phyloP scores from a whole-genome alignment of 2,329 filamentous ascomycete species.

The Clonostachys rosea region DNA sequence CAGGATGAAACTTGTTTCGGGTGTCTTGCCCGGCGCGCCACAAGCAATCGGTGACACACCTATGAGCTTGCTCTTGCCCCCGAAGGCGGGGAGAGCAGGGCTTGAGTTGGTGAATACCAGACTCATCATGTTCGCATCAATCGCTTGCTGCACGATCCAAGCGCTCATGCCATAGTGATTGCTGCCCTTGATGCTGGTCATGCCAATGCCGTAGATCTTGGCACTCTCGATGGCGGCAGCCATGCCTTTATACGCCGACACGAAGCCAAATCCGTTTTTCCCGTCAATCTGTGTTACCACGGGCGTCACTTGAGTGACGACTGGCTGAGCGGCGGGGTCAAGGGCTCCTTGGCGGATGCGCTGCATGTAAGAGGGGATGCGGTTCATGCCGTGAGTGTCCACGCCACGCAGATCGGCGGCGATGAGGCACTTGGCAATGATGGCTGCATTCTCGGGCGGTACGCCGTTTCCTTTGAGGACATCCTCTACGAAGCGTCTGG shows the following conservation, averaged over 20 bases:
- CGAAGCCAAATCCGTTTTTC: conserved; percentile 71
- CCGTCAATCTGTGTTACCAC: conserved; percentile 66
- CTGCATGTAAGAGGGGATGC: conserved; percentile 73
- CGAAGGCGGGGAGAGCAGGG: conserved; percentile 68
- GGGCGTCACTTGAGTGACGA: conserved; percentile 58
- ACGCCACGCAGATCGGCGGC: conserved; percentile 74
- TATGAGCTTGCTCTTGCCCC: conserved; percentile 63
- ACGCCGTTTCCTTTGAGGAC: conserved; percentile 60
- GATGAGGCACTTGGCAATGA: conserved; percentile 64
- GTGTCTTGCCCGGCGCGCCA: conserved; percentile 61
- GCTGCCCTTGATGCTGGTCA: conserved; percentile 70
- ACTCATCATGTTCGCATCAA: conserved; percentile 67
- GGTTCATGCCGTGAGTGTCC: conserved; percentile 73
- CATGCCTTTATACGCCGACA: conserved; percentile 66
- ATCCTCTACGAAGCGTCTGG: conserved; percentile 40
- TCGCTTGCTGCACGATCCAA: conserved; percentile 73
- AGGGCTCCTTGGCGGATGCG: conserved; percentile 68
- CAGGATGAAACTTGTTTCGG: conserved; percentile 58
- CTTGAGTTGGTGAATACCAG: conserved; percentile 69
- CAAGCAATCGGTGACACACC: conserved; percentile 73
- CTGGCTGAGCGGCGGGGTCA: conserved; percentile 53
- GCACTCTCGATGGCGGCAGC: conserved; percentile 63
- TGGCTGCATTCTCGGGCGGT: conserved; percentile 48
- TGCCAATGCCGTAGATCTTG: conserved; percentile 61
- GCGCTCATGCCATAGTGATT: conserved; percentile 85